These are phyloP conservation scores for Candolleomyces aberdarensis DNA, from an alignment of 768 basidiomycete species.

Conservation along the genomic window DNA sequence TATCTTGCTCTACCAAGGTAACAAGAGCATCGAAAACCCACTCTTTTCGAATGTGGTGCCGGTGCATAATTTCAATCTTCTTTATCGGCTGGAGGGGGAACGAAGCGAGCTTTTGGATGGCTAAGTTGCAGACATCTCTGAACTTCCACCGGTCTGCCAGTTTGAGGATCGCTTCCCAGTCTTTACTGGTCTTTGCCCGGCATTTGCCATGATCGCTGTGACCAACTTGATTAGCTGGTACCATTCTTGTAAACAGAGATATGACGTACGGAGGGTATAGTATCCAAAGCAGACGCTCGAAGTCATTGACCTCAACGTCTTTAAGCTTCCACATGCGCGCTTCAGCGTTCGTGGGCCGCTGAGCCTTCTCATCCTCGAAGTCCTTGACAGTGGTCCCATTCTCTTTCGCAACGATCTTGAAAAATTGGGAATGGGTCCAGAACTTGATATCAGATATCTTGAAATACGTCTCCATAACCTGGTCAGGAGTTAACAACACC, in stretches of 20 bases:
- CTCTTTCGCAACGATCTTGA: neutral
- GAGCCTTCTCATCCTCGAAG: neutral
- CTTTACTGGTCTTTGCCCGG: conserved; percentile 19
- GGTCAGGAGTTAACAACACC: neutral
- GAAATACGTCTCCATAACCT: conserved; percentile 2
- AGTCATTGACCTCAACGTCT: conserved; percentile 7
- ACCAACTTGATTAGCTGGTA: neutral
- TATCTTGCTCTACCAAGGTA: conserved; percentile 16
- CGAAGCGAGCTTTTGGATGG: conserved; percentile 23
- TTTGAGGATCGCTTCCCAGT: conserved; percentile 32
- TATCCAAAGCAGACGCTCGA: conserved; percentile 10
- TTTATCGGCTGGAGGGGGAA: conserved; percentile 36
- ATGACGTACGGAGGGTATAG: conserved; percentile 9
- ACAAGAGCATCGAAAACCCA: conserved; percentile 22
- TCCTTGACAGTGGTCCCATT: neutral
- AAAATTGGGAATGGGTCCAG: conserved; percentile 6
- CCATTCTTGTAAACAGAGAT: too few relatives aligned
- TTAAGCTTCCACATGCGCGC: conserved; percentile 5
- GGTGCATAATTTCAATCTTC: conserved; percentile 39
- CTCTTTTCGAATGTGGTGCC: conserved; percentile 25
- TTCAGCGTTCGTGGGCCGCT: neutral
- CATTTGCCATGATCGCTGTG: conserved; percentile 11
- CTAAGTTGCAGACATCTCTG: conserved; percentile 22
- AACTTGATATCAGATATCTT: conserved; percentile 4
- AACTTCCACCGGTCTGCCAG: conserved; percentile 27